Conservation (phyloP, 2,329 filamentous ascomycete genomes). For the Alternaria conjuncta region DNA sequence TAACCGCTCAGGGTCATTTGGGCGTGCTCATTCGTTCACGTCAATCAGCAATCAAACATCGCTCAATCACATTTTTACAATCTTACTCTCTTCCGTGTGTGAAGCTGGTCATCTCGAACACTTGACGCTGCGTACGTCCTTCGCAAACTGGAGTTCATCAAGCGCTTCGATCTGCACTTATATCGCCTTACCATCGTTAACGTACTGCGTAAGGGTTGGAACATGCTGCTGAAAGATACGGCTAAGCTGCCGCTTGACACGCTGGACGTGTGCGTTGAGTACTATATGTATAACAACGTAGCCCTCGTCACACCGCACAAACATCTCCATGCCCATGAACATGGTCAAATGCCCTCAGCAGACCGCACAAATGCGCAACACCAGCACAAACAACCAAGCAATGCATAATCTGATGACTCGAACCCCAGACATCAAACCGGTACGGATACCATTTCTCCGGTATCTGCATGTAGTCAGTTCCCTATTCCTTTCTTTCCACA, state of each 20-base stretch:
- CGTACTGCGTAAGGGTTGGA: too few species aligned
- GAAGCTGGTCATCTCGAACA: not conserved
- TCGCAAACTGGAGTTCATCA: too few species aligned
- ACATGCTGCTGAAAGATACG: too few species aligned
- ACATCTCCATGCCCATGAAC: conserved; percentile 9
- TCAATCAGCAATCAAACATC: too few species aligned
- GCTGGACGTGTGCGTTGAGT: too few species aligned
- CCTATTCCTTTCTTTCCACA: not conserved
- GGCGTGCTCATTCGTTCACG: too few species aligned
- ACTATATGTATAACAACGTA: too few species aligned
- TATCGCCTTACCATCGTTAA: too few species aligned
- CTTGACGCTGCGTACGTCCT: not conserved
- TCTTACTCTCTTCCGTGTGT: not conserved
- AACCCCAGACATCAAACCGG: conserved; percentile 55
- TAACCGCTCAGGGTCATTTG: too few species aligned
- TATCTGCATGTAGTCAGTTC: conserved; percentile 33
- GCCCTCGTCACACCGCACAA: not conserved
- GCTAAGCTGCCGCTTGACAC: too few species aligned
- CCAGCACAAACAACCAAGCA: conserved; percentile 54
- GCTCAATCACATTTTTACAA: too few species aligned
- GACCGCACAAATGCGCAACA: conserved; percentile 42
- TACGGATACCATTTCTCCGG: conserved; percentile 55
- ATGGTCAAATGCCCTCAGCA: conserved; percentile 50
- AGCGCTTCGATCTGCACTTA: too few species aligned
- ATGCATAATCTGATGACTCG: conserved; percentile 60